phyloP scores from a whole-genome alignment of 441 rosid species.

The Pelargonium fulgidum region DNA sequence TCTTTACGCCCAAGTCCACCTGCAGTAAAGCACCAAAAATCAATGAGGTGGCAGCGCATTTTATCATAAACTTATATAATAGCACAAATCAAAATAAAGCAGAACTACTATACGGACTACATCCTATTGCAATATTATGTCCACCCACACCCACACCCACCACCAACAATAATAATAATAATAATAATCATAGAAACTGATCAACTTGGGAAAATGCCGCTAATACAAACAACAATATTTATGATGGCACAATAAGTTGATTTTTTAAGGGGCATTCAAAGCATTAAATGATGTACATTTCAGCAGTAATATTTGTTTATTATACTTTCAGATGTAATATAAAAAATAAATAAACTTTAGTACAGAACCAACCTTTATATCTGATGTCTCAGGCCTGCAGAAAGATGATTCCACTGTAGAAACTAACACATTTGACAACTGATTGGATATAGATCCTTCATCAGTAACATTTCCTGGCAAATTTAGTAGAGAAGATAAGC shows the following conservation, averaged over 20 bases:
- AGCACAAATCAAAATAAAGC: not conserved
- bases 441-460: slow-evolving; percentile 52
- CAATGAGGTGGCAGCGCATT: slow-evolving; percentile 6
- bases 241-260: not conserved
- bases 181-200: not conserved
- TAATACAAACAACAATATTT: not conserved
- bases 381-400: slow-evolving; percentile 63
- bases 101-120: not conserved
- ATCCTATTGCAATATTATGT: not conserved
- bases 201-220: not conserved
- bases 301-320: not conserved
- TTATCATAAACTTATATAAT: not conserved
- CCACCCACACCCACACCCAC: too few relatives aligned
- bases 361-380: slow-evolving; percentile 50
- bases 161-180: too few relatives aligned
- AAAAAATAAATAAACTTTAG: slow-evolving; percentile 3
- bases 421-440: slow-evolving; percentile 59
- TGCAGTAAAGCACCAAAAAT: slow-evolving; percentile 29
- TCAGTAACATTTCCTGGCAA: slow-evolving; percentile 83
- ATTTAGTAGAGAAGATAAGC: slow-evolving; percentile 91
- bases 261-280: not conserved
- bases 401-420: slow-evolving; percentile 62
- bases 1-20: slow-evolving; percentile 96
- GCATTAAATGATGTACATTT: not conserved
- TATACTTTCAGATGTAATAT: not conserved